phyloP scores from a whole-genome alignment of 441 rosid genomes.

The Hypseocharis bilobata region DNA sequence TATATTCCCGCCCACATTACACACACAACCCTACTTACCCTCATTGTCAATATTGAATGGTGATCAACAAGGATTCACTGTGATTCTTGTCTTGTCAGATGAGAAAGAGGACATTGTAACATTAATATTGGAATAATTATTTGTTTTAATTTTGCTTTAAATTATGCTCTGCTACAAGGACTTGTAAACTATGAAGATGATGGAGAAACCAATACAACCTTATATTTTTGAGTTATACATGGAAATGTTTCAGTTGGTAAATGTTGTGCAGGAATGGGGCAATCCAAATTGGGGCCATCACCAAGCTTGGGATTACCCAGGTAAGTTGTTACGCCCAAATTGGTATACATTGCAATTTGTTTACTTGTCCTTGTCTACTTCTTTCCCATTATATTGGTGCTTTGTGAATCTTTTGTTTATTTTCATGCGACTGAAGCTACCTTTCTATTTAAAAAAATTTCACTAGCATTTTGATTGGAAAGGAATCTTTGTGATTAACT shows the following conservation, averaged over 20 bases:
- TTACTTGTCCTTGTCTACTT: background rate
- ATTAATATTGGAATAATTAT: no score
- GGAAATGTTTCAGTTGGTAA: conserved; percentile 12
- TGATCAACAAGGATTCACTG: no score
- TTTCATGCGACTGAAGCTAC: background rate
- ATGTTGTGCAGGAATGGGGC: conserved; percentile 55
- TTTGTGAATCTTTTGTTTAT: background rate
- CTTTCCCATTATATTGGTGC: background rate
- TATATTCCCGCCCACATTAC: no score
- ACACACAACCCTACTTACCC: no score
- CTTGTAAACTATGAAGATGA: background rate
- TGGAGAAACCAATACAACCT: background rate
- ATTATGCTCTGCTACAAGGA: no score
- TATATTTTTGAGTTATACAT: no score
- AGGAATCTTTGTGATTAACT: background rate
- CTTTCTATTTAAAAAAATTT: background rate
- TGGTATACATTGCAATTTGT: background rate
- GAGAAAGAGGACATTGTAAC: no score
- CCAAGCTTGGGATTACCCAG: conserved; percentile 48
- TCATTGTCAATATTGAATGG: no score
- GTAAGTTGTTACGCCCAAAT: conserved; percentile 18
- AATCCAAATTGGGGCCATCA: conserved; percentile 59
- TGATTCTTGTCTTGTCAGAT: no score
- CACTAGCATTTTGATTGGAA: background rate
- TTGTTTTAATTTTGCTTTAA: no score